Evolutionary conservation across 768 basidiomycete species (phyloP).

Genomic region (Trametes villosa): DNA sequence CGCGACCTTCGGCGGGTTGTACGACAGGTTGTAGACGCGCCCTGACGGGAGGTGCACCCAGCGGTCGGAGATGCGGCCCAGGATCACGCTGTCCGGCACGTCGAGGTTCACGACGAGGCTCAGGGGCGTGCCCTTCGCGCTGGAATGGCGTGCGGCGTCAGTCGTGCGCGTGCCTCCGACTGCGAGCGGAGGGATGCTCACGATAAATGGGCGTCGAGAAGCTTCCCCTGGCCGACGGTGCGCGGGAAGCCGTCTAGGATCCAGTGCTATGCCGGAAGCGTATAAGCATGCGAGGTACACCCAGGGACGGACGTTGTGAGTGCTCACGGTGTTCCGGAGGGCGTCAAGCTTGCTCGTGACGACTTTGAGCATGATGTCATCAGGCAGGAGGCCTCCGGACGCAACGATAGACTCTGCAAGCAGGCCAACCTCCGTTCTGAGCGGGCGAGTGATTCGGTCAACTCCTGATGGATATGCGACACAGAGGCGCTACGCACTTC

Average conservation of each 20-base stretch:
- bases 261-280: conserved; percentile 65
- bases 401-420: conserved; percentile 82
- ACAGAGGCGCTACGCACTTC: conserved; percentile 43
- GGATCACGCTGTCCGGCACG: conserved; percentile 85
- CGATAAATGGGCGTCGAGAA: conserved; percentile 79
- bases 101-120: conserved; percentile 86
- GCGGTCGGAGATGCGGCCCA: conserved; percentile 85
- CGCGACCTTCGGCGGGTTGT: conserved; percentile 79
- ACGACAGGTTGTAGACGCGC: conserved; percentile 87
- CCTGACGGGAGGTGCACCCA: conserved; percentile 90
- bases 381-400: conserved; percentile 74
- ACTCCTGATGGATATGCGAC: background rate
- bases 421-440: conserved; percentile 69
- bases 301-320: background rate
- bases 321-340: conserved; percentile 64
- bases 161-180: background rate
- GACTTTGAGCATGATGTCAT: conserved; percentile 79
- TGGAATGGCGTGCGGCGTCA: conserved; percentile 31
- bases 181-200: conserved; percentile 36
- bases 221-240: conserved; percentile 80
- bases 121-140: conserved; percentile 65
- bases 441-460: background rate
- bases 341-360: conserved; percentile 72
- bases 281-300: background rate
- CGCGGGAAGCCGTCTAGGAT: conserved; percentile 93